Evolutionary conservation across 2,329 filamentous ascomycete species (phyloP).

Genomic region (Colletotrichum lupini): DNA sequence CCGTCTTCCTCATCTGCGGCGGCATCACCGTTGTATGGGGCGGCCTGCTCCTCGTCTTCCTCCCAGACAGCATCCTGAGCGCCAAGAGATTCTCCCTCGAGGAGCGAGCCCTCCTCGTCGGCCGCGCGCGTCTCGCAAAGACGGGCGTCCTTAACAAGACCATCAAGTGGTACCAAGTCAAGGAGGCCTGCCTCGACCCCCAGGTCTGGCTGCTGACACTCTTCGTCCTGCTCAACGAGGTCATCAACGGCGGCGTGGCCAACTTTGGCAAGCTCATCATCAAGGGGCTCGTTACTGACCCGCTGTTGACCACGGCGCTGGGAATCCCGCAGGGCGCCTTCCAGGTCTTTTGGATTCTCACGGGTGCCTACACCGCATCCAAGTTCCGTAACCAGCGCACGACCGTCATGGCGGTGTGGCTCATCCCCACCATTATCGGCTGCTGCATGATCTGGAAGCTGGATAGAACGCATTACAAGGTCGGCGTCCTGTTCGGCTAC

Average conservation of each 20-base stretch:
- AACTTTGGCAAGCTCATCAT: slow-evolving; percentile 43
- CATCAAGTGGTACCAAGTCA: slow-evolving; percentile 60
- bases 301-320: slow-evolving; percentile 57
- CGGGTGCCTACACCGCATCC: slow-evolving; percentile 62
- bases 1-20: slow-evolving; percentile 69
- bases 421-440: slow-evolving; percentile 62
- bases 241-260: slow-evolving; percentile 63
- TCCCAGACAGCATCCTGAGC: slow-evolving; percentile 72
- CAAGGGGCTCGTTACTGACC: slow-evolving; percentile 45
- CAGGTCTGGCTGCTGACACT: slow-evolving; percentile 71
- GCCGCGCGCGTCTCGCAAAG: slow-evolving; percentile 61
- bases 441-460: slow-evolving; percentile 63
- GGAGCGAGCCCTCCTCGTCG: slow-evolving; percentile 66
- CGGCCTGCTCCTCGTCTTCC: slow-evolving; percentile 63
- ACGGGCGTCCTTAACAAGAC: slow-evolving; percentile 59
- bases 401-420: slow-evolving; percentile 61
- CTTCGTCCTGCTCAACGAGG: slow-evolving; percentile 53
- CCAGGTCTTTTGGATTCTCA: slow-evolving; percentile 64
- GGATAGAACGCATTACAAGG: slow-evolving; percentile 48
- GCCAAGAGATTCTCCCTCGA: slow-evolving; percentile 69
- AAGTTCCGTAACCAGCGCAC: slow-evolving; percentile 62
- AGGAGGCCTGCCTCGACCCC: slow-evolving; percentile 60
- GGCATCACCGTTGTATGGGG: slow-evolving; percentile 67
- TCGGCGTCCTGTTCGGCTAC: slow-evolving; percentile 62
- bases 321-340: slow-evolving; percentile 66